A percentile compares a stretch with the other conserved stretches of the same genome.
These are phyloP conservation scores for Botryotinia convoluta DNA, from an alignment of 2,329 filamentous ascomycete genomes.

Conservation along the genomic window DNA sequence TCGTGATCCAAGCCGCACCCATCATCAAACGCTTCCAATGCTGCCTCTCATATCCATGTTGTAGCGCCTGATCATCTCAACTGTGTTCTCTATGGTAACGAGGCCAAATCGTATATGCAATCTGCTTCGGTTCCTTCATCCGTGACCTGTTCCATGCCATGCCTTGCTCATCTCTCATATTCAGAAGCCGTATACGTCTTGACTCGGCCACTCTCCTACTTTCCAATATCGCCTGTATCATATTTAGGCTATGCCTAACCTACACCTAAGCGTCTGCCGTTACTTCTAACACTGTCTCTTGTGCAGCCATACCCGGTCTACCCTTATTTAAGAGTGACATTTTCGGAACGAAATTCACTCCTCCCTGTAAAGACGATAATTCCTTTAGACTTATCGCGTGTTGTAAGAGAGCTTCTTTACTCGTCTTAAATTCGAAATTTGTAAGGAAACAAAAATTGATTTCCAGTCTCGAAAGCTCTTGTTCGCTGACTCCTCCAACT, in stretches of 20 bases:
- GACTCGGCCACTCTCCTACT: neutral
- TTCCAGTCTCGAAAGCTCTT: constrained; percentile 79
- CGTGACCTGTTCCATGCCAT: constrained; percentile 1
- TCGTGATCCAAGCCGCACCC: neutral
- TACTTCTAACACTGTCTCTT: constrained; percentile 33
- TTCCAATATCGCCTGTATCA: neutral
- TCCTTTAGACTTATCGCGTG: constrained; percentile 47
- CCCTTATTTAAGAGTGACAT: constrained; percentile 33
- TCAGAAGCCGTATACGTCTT: neutral
- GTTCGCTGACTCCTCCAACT: constrained; percentile 82
- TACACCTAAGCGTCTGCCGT: constrained; percentile 28
- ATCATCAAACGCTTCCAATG: neutral
- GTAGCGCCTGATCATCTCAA: neutral
- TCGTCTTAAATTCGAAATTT: constrained; percentile 76
- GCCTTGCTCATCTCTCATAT: neutral
- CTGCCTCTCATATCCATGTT: neutral
- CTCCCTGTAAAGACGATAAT: constrained; percentile 37
- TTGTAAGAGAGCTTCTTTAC: constrained; percentile 51
- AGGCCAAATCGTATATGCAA: neutral
- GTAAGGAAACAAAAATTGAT: constrained; percentile 84
- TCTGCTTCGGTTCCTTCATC: neutral
- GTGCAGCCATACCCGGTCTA: constrained; percentile 26
- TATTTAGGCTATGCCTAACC: neutral
- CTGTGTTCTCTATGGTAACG: neutral
- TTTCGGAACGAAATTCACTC: constrained; percentile 36